Base-by-base conservation (phyloP, 2,329 filamentous ascomycete genomes). In the Monosporascus sp. region DNA sequence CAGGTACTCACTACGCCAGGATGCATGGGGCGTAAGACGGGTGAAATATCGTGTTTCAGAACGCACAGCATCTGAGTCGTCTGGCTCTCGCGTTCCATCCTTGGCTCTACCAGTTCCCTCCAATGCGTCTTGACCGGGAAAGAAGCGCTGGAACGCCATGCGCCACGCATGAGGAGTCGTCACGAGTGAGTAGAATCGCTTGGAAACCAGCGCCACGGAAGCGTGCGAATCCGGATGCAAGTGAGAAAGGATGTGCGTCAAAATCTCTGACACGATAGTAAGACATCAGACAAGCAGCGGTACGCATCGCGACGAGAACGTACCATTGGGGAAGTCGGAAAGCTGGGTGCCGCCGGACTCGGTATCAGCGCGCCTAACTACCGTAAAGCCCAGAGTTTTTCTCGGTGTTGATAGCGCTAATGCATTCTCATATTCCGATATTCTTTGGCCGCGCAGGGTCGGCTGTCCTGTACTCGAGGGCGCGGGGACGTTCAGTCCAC, bases 1-100 rank as follows among this genome's bases (percentile, higher is more conserved):
- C 48, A 97, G 87, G 65, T 97, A 99, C 70, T 99, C 94, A 70
- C 90, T 97, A 61, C 93, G 84, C 93, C 94, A 97, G 8, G 92
- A 94, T n/a, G 91, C 88, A 56, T 92, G 74, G 3, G 85, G 79
- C 9, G 89, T 95, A 52, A 99, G 78, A 44, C 92, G 85, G 17
- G 89, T 84, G 65, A 97, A 99, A 59, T 84, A 82, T 45, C 91
- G 88, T 61, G 83, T 82, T 65, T 94, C 88, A 1, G 88, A 87
- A 27, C 83, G 81, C 45, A 91, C 74, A 52, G 69, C 70, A 63
- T 83, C 84, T 51, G 72, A 70, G 46, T 71, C 69, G 37, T 82
- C 73, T 24, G 75, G 70, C 22, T 77, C 74, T 61, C 73, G 73
- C 1, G 72, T 63, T 20, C 70, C 69, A 16, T 63, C 64, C 38